Evolutionary conservation across 225 moss, liverwort and hornwort species (phyloP).

Genomic region (Sphagnum contortum): DNA sequence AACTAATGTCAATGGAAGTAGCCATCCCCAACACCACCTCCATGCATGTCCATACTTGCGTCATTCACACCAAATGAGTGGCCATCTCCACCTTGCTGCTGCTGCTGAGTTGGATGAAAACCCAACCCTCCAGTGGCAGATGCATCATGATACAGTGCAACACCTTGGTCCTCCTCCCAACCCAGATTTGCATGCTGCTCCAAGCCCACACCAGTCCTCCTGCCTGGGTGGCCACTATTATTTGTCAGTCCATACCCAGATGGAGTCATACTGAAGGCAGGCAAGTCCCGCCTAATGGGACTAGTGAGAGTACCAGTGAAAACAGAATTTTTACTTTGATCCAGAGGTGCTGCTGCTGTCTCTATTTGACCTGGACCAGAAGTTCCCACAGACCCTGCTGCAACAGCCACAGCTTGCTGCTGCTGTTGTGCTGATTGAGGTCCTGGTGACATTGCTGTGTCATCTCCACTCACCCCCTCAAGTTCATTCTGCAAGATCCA

Average conservation of each 20-base stretch:
- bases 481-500: conserved; percentile 61
- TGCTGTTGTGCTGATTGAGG: conserved; percentile 64
- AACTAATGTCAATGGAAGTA: conserved; percentile 42
- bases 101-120: conserved; percentile 43
- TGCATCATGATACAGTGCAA: conserved; percentile 17
- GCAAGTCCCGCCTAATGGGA: conserved; percentile 80
- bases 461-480: conserved; percentile 62
- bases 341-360: conserved; percentile 27
- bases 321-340: conserved; percentile 79
- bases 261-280: conserved; percentile 46
- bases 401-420: conserved; percentile 14
- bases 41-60: conserved; percentile 95
- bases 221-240: conserved; percentile 37
- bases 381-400: conserved; percentile 17
- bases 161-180: conserved; percentile 50
- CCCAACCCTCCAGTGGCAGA: conserved; percentile 22
- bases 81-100: conserved; percentile 43
- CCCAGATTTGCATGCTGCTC: conserved; percentile 44
- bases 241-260: conserved; percentile 46
- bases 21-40: conserved; percentile 60
- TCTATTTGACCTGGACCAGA: conserved; percentile 37
- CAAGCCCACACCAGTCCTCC: conserved; percentile 45
- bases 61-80: conserved; percentile 69
- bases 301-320: conserved; percentile 89
- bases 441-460: conserved; percentile 92